A percentile compares a stretch with the other conserved stretches of the same genome.
Evolutionary conservation across 2,329 filamentous ascomycete genomes (phyloP).

Genomic region (Botrytis aclada): DNA sequence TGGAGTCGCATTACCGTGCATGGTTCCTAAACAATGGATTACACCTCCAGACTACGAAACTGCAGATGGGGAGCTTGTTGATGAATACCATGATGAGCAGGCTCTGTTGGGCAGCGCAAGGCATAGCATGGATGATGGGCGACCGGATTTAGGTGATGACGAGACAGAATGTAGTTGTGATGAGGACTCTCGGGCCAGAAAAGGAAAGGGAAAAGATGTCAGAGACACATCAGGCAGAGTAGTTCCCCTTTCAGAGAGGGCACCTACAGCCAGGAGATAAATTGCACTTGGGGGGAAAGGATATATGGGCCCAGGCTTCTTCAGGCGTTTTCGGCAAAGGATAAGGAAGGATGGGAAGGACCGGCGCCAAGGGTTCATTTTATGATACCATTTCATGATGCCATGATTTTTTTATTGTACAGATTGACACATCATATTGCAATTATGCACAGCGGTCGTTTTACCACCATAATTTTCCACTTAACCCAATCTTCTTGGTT

Average conservation of each 20-base stretch:
- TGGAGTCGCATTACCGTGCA: slow-evolving; percentile 74
- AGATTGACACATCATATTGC: slow-evolving; percentile 14
- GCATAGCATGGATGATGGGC: slow-evolving; percentile 33
- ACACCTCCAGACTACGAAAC: slow-evolving; percentile 73
- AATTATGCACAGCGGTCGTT: slow-evolving; percentile 20
- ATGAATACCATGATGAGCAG: slow-evolving; percentile 52
- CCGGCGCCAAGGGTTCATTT: slow-evolving; percentile 19
- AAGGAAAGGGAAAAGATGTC: slow-evolving; percentile 39
- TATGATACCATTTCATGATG: slow-evolving; percentile 29
- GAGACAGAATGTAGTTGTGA: slow-evolving; percentile 46
- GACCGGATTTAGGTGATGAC: slow-evolving; percentile 29
- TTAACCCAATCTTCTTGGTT: slow-evolving; percentile 69
- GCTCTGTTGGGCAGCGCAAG: slow-evolving; percentile 50
- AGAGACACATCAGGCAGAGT: slow-evolving; percentile 51
- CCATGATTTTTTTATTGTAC: slow-evolving; percentile 22
- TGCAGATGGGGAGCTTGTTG: slow-evolving; percentile 65
- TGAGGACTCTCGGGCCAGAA: slow-evolving; percentile 43
- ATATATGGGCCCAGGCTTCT: slow-evolving; percentile 4
- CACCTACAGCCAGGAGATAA: slow-evolving; percentile 39
- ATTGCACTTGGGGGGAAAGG: slow-evolving; percentile 15
- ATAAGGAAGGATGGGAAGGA: slow-evolving; percentile 18
- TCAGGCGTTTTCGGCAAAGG: slow-evolving; percentile 23
- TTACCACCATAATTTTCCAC: not conserved
- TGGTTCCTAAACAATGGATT: slow-evolving; percentile 81
- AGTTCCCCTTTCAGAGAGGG: slow-evolving; percentile 52